Evolutionary conservation across 2,329 filamentous ascomycete species (phyloP).

Genomic region (Trichoderma sp.): DNA sequence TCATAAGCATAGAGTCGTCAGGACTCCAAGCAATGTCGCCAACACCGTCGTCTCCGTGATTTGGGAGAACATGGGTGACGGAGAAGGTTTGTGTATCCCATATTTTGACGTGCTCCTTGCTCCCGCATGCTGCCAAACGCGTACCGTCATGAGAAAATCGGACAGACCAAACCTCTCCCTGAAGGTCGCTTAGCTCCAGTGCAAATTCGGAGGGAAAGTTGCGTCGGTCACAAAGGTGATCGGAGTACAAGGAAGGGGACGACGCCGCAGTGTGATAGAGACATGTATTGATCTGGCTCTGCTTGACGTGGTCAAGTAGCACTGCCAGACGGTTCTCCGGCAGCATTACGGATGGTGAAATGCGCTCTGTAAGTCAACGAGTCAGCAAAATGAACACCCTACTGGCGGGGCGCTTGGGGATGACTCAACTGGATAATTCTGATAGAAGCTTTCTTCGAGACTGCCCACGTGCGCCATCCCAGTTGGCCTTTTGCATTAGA

Average conservation of each 20-base stretch:
- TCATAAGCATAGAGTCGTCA: slow-evolving; percentile 81
- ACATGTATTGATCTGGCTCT: slow-evolving; percentile 77
- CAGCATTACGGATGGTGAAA: slow-evolving; percentile 95
- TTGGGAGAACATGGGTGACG: slow-evolving; percentile 58
- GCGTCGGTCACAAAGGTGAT: slow-evolving; percentile 77
- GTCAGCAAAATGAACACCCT: slow-evolving; percentile 23
- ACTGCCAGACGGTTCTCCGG: slow-evolving; percentile 83
- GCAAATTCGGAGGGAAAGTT: slow-evolving; percentile 74
- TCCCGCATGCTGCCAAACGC: slow-evolving; percentile 77
- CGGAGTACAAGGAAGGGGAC: slow-evolving; percentile 81
- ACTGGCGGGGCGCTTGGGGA: background rate
- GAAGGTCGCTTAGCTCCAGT: slow-evolving; percentile 67
- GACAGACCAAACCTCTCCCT: slow-evolving; percentile 86
- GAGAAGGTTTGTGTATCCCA: slow-evolving; percentile 74
- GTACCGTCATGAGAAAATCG: slow-evolving; percentile 85
- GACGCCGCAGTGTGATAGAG: slow-evolving; percentile 80
- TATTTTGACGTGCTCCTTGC: slow-evolving; percentile 70
- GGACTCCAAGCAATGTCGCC: slow-evolving; percentile 88
- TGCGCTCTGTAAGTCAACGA: slow-evolving; percentile 58
- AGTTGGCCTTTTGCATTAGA: slow-evolving; percentile 70
- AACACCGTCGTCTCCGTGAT: slow-evolving; percentile 62
- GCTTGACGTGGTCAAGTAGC: slow-evolving; percentile 79
- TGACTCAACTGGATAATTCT: slow-evolving; percentile 71
- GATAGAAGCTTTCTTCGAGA: slow-evolving; percentile 75
- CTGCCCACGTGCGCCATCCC: slow-evolving; percentile 75